These are phyloP conservation scores for Vigna nakashimae DNA, from an alignment of 306 rosid species.

Conservation along the genomic window DNA sequence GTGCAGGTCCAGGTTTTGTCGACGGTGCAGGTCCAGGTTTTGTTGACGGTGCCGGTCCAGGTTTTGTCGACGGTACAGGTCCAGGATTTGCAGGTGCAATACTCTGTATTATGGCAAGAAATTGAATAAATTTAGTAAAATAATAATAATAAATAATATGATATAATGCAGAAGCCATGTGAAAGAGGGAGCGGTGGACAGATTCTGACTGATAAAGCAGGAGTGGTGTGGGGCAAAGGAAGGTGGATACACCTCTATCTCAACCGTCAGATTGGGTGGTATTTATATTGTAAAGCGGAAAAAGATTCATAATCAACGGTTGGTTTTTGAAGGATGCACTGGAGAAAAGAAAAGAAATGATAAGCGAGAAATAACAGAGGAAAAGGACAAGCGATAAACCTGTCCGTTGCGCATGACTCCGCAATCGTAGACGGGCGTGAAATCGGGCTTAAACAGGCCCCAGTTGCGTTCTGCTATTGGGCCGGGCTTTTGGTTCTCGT, in stretches of 20 bases:
- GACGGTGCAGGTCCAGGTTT: slow-evolving; percentile 28
- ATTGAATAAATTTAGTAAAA: neutral
- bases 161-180: neutral
- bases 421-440: slow-evolving; percentile 72
- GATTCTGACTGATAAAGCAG: too few species aligned
- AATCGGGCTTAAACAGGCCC: slow-evolving; percentile 80
- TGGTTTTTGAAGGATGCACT: too few species aligned
- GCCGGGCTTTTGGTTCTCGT: slow-evolving; percentile 92
- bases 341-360: too few species aligned
- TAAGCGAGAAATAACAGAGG: neutral
- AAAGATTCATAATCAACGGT: neutral
- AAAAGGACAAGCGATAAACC: slow-evolving; percentile 38
- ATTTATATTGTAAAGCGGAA: neutral
- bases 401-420: slow-evolving; percentile 64
- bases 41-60: slow-evolving; percentile 7
- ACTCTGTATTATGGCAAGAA: neutral
- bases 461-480: slow-evolving; percentile 86
- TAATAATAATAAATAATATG: too few species aligned
- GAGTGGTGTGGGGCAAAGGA: neutral
- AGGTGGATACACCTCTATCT: neutral
- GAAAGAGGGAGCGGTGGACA: neutral
- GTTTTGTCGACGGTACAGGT: slow-evolving; percentile 17
- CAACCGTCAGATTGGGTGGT: neutral
- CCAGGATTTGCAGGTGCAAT: neutral
- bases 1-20: neutral